Conservation (phyloP, 495 filamentous ascomycete species). For the Bacidia gigantensis region DNA sequence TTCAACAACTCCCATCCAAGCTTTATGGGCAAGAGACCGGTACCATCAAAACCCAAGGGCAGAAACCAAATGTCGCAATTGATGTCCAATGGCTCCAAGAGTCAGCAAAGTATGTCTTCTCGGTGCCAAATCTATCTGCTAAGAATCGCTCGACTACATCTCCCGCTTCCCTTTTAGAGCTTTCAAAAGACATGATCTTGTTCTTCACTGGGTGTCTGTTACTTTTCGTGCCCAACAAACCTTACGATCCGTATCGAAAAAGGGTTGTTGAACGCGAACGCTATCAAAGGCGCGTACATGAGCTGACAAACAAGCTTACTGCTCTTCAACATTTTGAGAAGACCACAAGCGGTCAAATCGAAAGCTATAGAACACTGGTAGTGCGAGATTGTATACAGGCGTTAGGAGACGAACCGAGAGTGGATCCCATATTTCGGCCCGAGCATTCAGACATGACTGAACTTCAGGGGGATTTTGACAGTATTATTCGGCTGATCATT, state of each 20-base stretch:
- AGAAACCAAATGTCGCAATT: neutral
- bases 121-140: constrained; percentile 13
- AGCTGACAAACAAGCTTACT: constrained; percentile 41
- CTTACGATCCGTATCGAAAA: constrained; percentile 73
- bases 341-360: constrained; percentile 50
- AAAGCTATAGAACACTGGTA: constrained; percentile 46
- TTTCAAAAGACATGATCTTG: constrained; percentile 26
- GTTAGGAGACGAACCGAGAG: constrained; percentile 47
- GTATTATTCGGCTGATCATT: constrained; percentile 53
- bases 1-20: neutral
- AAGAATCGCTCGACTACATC: neutral
- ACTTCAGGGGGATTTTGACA: constrained; percentile 73
- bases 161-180: neutral
- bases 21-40: neutral
- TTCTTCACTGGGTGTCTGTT: constrained; percentile 53
- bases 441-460: constrained; percentile 46
- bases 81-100: neutral
- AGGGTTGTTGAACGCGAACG: constrained; percentile 57
- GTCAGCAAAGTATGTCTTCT: constrained; percentile 7
- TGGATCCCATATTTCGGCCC: constrained; percentile 62
- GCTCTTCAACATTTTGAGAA: constrained; percentile 52
- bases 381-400: constrained; percentile 42
- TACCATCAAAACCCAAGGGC: too few species aligned
- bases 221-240: constrained; percentile 73
- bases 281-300: constrained; percentile 40